These are phyloP conservation scores for Colletotrichum tropicale DNA, from an alignment of 2,329 filamentous ascomycete species.

Conservation along the genomic window DNA sequence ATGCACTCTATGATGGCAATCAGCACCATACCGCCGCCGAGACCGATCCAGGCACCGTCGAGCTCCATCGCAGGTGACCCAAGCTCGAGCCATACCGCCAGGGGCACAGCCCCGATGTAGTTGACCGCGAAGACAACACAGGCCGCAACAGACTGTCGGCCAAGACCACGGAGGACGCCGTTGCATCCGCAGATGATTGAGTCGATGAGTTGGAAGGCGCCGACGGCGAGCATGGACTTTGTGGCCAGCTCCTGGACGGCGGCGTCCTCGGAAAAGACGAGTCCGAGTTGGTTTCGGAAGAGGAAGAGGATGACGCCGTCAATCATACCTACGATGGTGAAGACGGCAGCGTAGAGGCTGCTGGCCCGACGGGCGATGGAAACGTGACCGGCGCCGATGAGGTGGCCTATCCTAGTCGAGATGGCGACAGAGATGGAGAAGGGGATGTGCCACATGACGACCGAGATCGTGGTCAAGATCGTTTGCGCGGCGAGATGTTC, in stretches of 20 bases:
- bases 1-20: constrained; percentile 33
- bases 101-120: constrained; percentile 40
- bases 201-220: constrained; percentile 38
- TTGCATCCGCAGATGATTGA: constrained; percentile 38
- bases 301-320: constrained; percentile 34
- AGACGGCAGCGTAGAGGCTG: constrained; percentile 35
- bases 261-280: constrained; percentile 35
- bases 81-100: constrained; percentile 42
- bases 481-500: constrained; percentile 46
- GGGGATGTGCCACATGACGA: constrained; percentile 47
- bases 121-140: constrained; percentile 39
- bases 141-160: constrained; percentile 39
- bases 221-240: constrained; percentile 34
- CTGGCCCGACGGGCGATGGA: constrained; percentile 33
- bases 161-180: constrained; percentile 42
- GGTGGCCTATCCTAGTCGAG: constrained; percentile 45
- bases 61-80: constrained; percentile 33
- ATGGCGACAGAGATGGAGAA: constrained; percentile 46
- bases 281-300: constrained; percentile 31
- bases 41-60: constrained; percentile 38
- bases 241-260: constrained; percentile 32
- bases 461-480: constrained; percentile 42
- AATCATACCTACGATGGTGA: constrained; percentile 33
- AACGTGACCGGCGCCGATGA: constrained; percentile 41
- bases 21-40: constrained; percentile 35